A percentile compares a stretch with the other conserved stretches of the same genome.
These are phyloP conservation scores for Penicillium diatomitis DNA, from an alignment of 495 filamentous ascomycete species.

Conservation along the genomic window DNA sequence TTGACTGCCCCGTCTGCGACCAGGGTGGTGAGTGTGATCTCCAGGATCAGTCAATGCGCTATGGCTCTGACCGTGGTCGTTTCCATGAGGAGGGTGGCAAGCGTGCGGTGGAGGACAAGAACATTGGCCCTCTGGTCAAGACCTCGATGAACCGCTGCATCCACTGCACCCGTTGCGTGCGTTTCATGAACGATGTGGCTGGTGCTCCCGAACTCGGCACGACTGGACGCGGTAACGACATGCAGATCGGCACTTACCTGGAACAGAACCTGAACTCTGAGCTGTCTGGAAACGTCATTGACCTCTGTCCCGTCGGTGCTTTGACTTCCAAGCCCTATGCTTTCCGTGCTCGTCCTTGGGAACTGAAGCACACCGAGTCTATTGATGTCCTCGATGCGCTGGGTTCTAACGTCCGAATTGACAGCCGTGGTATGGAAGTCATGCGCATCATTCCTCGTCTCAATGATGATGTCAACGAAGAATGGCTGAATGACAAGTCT, in stretches of 20 bases:
- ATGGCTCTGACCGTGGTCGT: conserved; percentile 88
- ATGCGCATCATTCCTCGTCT: conserved; percentile 88
- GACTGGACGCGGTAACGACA: conserved; percentile 86
- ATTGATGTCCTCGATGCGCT: conserved; percentile 89
- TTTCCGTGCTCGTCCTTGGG: conserved; percentile 94
- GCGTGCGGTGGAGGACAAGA: conserved; percentile 97
- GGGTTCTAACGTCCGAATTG: conserved; percentile 88
- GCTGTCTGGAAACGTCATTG: conserved; percentile 94
- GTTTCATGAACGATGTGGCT: conserved; percentile 95
- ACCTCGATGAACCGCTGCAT: conserved; percentile 99
- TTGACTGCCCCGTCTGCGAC: conserved; percentile 97
- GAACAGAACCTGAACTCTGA: conserved; percentile 87
- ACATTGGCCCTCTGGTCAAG: conserved; percentile 96
- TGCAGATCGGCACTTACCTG: conserved; percentile 96
- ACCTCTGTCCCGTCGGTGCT: conserved; percentile 94
- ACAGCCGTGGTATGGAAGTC: conserved; percentile 88
- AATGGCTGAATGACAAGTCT: conserved; percentile 99
- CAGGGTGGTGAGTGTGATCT: conserved; percentile 98
- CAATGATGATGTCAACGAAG: conserved; percentile 97
- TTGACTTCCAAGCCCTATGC: conserved; percentile 95
- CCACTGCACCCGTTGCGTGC: conserved; percentile 94
- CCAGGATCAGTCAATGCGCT: conserved; percentile 98
- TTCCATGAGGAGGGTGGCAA: conserved; percentile 95
- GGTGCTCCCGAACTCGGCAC: conserved; percentile 93
- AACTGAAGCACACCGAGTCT: conserved; percentile 85